Base-by-base conservation (phyloP, 805 yeast species). In the Candida peoriensis region DNA sequence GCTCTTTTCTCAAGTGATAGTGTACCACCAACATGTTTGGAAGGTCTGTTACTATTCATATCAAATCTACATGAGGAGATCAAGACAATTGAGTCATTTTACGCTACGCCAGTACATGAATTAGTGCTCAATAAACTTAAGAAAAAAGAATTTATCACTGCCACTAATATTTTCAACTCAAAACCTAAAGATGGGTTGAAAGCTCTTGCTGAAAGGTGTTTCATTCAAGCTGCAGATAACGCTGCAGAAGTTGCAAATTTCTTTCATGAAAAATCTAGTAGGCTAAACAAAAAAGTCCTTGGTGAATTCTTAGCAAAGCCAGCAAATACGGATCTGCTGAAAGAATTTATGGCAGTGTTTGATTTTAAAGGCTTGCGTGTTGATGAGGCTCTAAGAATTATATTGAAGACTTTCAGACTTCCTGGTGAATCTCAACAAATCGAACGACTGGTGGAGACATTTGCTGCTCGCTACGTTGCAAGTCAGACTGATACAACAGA, bases 371-470 rank as follows among this genome's bases (percentile, higher is more conserved):
- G 75, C 14, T 64, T 83, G 47, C 70, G 98, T 51, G 90, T 94
- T 3, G 99, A 93, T 58, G 97, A 90, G 58, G 96, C 96, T 0
- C 65, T 93, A 34, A 72, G 99, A 50, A 69, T 84, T 37, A 58
- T 93, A 40, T 66, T 94, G 46, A 82, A 84, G 37, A 74, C 83
- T 15, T 90, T 93, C 54, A 74, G 98, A 57, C 68, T 93, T 32
- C 97, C 97, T 1, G 99, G 99, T 40, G 99, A 93, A 61, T 83
- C 97, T 0, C 97, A 88, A 53, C 96, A 87, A 57, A 93, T 93
- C 55, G 98, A 93, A 57, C 72, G 96, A 50, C 76, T 90, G 12
- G 81, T 93, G 20, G 97, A 90, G 50, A 67, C 76, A 6, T 93
- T 93, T 59, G 88, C 95, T 3, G 79, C 77, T 27, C 75, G 84